phyloP scores from a whole-genome alignment of 2,329 filamentous ascomycete genomes.

The Stachybotrys echinatus region DNA sequence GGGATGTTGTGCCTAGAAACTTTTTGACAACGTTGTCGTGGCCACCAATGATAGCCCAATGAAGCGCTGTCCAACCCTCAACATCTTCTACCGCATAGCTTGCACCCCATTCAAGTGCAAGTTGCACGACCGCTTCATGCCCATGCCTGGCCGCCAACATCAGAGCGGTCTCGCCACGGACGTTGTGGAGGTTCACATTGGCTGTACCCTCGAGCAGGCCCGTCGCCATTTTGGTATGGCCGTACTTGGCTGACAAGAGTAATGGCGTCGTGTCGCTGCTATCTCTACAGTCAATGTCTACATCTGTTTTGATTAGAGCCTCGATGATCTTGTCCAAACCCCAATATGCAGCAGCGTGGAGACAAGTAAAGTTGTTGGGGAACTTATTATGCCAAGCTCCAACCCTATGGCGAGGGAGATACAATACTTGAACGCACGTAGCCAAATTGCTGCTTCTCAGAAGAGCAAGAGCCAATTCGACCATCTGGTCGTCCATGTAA shows the following conservation, averaged over 20 bases:
- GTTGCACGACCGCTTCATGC: constrained; percentile 2
- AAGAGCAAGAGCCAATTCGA: background rate
- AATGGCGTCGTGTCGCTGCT: constrained; percentile 5
- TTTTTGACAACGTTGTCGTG: constrained; percentile 3
- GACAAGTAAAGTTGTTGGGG: constrained; percentile 5
- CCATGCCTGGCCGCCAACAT: constrained; percentile 7
- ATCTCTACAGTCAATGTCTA: constrained; percentile 3
- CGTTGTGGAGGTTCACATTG: constrained; percentile 2
- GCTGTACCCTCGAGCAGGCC: constrained; percentile 3
- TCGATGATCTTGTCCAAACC: constrained; percentile 5
- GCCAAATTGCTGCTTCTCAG: constrained; percentile 1
- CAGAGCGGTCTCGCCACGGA: constrained; percentile 6
- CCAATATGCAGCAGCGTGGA: constrained; percentile 8
- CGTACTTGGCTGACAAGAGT: constrained; percentile 3
- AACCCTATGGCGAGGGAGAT: constrained; percentile 4
- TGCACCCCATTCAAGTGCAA: constrained; percentile 1
- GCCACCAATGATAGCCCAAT: constrained; percentile 9
- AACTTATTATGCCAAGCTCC: constrained; percentile 5
- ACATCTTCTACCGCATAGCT: constrained; percentile 5
- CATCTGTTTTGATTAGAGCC: background rate
- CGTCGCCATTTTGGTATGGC: background rate
- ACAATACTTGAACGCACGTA: constrained; percentile 5
- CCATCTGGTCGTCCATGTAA: background rate
- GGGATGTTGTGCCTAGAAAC: constrained; percentile 1
- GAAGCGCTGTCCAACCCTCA: constrained; percentile 9